Percentiles rank a stretch among this genome's conserved stretches.
These are phyloP conservation scores for Coffea eugenioides DNA, from an alignment of 257 asterid genomes.

Conservation along the genomic window DNA sequence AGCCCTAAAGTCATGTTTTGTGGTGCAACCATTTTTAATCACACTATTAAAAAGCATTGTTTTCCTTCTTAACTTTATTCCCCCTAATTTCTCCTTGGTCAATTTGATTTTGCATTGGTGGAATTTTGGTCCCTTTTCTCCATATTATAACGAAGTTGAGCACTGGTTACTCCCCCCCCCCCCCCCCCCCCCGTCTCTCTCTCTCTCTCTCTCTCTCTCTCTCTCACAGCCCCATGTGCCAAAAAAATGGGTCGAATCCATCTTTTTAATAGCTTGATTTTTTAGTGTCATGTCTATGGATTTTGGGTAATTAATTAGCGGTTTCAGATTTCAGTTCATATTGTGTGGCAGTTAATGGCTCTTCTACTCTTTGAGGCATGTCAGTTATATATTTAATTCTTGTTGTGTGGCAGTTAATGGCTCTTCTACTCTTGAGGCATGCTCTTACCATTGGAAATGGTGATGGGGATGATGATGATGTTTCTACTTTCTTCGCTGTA, in stretches of 20 bases:
- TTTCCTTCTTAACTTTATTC: neutral
- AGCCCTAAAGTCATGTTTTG: neutral
- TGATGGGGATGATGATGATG: constrained; percentile 45
- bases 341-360: constrained; percentile 42
- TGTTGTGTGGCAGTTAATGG: constrained; percentile 38
- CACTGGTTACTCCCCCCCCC: neutral
- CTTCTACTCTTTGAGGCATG: constrained; percentile 51
- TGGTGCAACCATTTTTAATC: neutral
- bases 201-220: neutral
- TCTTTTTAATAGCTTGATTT: neutral
- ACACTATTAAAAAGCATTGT: no score
- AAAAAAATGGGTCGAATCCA: neutral
- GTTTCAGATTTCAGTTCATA: neutral
- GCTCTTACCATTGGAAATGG: constrained; percentile 41
- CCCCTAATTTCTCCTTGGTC: neutral
- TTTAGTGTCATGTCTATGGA: neutral
- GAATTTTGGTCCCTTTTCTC: neutral
- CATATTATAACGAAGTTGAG: neutral
- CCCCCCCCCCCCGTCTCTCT: no score
- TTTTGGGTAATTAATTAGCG: neutral
- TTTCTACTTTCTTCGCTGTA: constrained; percentile 46
- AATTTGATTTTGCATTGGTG: neutral
- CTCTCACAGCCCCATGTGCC: neutral
- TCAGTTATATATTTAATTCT: no score
- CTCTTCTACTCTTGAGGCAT: constrained; percentile 52